phyloP scores from a whole-genome alignment of 257 asterid genomes.

The Echites panduratus region DNA sequence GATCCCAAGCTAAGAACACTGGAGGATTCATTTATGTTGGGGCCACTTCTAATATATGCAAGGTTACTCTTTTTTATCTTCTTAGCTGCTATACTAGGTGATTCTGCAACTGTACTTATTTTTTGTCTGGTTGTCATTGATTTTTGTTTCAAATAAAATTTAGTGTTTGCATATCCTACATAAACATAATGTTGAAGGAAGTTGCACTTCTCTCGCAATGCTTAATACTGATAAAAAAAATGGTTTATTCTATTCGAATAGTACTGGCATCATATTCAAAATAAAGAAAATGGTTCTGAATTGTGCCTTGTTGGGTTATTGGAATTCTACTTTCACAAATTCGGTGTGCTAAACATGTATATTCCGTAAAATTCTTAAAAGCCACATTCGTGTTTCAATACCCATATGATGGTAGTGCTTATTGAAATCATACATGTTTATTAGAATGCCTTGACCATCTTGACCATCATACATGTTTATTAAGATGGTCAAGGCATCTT shows the following conservation, averaged over 20 bases:
- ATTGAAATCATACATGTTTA: background rate
- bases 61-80: slow-evolving; percentile 42
- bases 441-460: background rate
- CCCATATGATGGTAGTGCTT: background rate
- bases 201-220: background rate
- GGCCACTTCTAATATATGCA: slow-evolving; percentile 76
- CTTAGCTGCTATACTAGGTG: background rate
- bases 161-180: background rate
- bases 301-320: background rate
- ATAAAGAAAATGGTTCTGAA: background rate
- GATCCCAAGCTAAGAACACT: slow-evolving; percentile 68
- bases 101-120: slow-evolving; percentile 4
- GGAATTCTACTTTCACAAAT: background rate
- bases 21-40: slow-evolving; percentile 85
- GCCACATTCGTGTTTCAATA: no score
- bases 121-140: background rate
- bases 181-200: background rate
- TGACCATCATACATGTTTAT: no score
- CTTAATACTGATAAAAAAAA: background rate
- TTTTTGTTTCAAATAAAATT: background rate
- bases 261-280: background rate
- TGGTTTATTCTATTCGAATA: background rate
- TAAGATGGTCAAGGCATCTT: no score
- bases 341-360: background rate
- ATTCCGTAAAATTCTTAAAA: background rate